These are phyloP conservation scores for Ogataea populi-albae DNA, from an alignment of 805 yeast genomes.

Conservation along the genomic window DNA sequence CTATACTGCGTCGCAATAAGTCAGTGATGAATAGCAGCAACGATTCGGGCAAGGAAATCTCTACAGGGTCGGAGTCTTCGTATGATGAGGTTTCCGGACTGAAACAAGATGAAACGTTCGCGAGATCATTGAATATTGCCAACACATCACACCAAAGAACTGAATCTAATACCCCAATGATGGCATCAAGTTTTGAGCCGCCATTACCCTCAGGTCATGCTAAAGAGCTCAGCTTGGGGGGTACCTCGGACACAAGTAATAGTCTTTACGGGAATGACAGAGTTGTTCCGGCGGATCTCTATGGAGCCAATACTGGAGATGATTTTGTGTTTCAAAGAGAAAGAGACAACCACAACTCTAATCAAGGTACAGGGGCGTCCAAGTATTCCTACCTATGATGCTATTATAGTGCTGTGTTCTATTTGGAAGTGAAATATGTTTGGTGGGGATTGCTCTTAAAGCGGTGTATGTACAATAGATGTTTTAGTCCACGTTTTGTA, in stretches of 20 bases:
- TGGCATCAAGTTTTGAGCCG: slow-evolving; percentile 5
- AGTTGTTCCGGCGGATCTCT: slow-evolving; percentile 12
- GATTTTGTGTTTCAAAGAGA: slow-evolving; percentile 4
- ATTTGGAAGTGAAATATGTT: no score
- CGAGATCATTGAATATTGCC: slow-evolving; percentile 1
- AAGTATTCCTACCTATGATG: slow-evolving; percentile 10
- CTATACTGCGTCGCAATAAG: slow-evolving; percentile 28
- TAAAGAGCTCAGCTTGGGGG: slow-evolving; percentile 10
- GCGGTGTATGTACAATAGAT: no score
- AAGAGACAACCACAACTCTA: background rate
- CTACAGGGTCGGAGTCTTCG: slow-evolving; percentile 3
- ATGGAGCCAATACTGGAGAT: slow-evolving; percentile 7
- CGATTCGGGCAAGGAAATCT: slow-evolving; percentile 4
- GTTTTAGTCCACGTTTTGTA: no score
- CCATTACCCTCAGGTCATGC: slow-evolving; percentile 7
- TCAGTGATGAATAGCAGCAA: slow-evolving; percentile 10
- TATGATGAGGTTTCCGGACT: slow-evolving; percentile 4
- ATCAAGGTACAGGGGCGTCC: background rate
- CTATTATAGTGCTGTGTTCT: no score
- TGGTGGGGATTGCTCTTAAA: no score
- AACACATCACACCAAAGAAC: slow-evolving; percentile 14
- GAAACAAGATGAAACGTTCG: background rate
- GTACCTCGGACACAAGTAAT: slow-evolving; percentile 6
- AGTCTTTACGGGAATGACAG: slow-evolving; percentile 13
- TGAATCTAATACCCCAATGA: slow-evolving; percentile 22